Conservation (phyloP, 2,329 filamentous ascomycete species). For the Hyphodiscus sp. region DNA sequence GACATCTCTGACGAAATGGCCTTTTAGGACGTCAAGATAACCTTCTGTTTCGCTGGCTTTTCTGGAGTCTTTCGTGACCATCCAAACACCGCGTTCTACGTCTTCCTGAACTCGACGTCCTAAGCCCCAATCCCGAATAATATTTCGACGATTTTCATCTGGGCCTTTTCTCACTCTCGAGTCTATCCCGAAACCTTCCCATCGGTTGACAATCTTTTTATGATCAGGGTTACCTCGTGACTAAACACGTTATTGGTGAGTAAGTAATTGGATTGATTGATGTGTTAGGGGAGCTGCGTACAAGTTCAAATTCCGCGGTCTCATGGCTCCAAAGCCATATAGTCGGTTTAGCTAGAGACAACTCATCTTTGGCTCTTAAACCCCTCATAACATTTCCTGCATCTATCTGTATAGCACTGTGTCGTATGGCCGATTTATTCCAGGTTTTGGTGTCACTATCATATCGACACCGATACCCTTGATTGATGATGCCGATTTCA, state of each 20-base stretch:
- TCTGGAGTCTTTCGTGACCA: not conserved
- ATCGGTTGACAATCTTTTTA: not conserved
- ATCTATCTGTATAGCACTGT: not conserved
- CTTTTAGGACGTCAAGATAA: not conserved
- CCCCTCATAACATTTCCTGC: too few relatives aligned
- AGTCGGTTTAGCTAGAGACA: not conserved
- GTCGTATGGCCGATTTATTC: not conserved
- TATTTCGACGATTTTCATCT: not conserved
- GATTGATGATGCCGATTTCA: not conserved
- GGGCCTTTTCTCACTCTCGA: not conserved
- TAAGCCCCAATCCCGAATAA: not conserved
- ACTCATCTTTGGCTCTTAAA: not conserved
- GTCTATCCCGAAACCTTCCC: not conserved
- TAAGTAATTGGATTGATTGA: not conserved
- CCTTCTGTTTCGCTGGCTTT: not conserved
- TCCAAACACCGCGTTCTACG: not conserved
- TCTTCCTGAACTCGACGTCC: not conserved
- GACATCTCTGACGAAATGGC: not conserved
- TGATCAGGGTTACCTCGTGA: not conserved
- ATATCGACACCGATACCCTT: not conserved
- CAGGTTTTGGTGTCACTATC: not conserved
- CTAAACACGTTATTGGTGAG: not conserved
- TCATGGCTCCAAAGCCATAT: not conserved
- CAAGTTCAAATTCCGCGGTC: not conserved
- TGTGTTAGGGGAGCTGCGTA: not conserved